Evolutionary conservation across 2,329 filamentous ascomycete species (phyloP).

Genomic region (Hymenoscyphus albidus): DNA sequence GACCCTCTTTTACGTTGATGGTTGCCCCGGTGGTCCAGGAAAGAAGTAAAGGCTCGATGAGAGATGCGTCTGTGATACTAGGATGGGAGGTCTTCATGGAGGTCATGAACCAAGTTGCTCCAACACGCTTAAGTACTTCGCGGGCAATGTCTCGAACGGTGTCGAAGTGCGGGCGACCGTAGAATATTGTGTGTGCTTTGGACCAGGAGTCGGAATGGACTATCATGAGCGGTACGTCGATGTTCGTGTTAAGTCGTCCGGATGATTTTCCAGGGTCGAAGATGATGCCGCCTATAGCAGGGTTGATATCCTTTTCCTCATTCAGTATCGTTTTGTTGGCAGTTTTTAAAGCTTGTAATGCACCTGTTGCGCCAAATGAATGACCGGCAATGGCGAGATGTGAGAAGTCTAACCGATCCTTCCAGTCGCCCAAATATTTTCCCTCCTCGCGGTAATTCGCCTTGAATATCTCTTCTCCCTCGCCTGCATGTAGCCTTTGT

Average conservation of each 20-base stretch:
- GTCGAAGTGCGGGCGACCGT: not conserved
- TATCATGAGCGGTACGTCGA: not conserved
- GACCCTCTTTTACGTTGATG: not conserved
- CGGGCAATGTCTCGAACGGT: not conserved
- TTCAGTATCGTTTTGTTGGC: not conserved
- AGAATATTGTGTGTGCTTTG: not conserved
- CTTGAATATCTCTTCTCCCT: not conserved
- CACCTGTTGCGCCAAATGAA: not conserved
- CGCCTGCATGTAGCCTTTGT: not conserved
- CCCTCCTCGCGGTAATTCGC: not conserved
- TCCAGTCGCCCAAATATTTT: not conserved
- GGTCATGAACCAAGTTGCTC: conserved; percentile 3
- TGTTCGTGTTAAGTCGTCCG: not conserved
- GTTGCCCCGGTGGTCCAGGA: not conserved
- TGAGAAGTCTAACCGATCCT: not conserved
- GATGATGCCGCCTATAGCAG: not conserved
- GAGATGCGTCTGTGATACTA: not conserved
- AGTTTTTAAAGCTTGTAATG: not conserved
- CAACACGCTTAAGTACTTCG: not conserved
- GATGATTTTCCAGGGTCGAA: not conserved
- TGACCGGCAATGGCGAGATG: not conserved
- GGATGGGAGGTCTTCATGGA: conserved; percentile 2
- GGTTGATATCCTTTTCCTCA: not conserved
- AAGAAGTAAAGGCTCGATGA: not conserved
- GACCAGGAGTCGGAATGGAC: not conserved